Base-by-base conservation (phyloP, 257 asterid genomes). In the Solanum bulbocastanum region DNA sequence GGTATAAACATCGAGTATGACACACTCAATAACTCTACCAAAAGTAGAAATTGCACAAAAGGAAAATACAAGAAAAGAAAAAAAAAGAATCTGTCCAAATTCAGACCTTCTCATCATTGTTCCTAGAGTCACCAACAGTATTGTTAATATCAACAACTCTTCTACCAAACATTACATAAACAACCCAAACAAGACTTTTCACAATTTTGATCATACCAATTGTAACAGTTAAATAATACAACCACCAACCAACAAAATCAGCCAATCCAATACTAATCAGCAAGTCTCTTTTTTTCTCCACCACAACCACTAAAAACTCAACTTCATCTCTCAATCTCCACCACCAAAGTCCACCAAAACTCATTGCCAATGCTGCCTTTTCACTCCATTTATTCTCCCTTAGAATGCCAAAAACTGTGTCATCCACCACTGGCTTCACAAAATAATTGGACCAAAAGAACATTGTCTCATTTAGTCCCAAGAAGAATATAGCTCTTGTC, bases 271-370 rank as follows among this genome's bases (percentile, higher is more conserved):
- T 85, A 15, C 91, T 91, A 89, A 88, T 84, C 90, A 88, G 84
- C 87, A 92, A 83, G 92, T 88, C 94, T 71, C 88, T 85, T 93
- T 87, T 92, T 86, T 92, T 88, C 94, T 91, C 94, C 65, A 93
- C 91, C 90, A 91, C 95, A 85, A 87, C 92, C 89, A 92, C 96
- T 91, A 96, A 89, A 39, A 95, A 87, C 88, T 93, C 99, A 89
- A 93, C 95, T 91, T 96, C 99, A 71, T 93, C 98, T 89, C 93
- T 95, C 95, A 95, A 84, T 88, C 93, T 90, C 95, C 97, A 92
- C 98, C 98, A 95, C 99, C 99, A 95, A 87, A 96, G n/a, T 0
- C 88, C 87, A 5, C 98, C 96, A 44, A 92, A 95, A 83, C 93
- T 83, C 87, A 90, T 49, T 30, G 92, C 96, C 90, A 92, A 75